phyloP scores from a whole-genome alignment of 139 green algal species.

The Desmodesmus armatus region DNA sequence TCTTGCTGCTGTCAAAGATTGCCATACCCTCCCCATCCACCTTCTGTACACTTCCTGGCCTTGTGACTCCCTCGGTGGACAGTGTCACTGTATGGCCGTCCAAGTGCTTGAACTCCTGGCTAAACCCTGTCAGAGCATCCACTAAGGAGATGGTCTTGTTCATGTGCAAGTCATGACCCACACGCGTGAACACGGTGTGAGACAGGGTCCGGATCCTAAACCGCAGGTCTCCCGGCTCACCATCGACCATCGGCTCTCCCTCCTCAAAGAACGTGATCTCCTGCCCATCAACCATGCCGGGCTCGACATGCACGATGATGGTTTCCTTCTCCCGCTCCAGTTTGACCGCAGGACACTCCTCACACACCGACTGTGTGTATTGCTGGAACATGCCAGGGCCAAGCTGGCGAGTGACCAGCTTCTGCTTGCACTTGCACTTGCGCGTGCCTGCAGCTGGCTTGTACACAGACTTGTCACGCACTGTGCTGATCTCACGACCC shows the following conservation, averaged over 20 bases:
- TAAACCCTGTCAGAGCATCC: constrained; percentile 92
- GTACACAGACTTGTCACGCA: constrained; percentile 94
- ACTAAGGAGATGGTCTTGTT: constrained; percentile 84
- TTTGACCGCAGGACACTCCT: constrained; percentile 94
- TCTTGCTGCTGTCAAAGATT: constrained; percentile 39
- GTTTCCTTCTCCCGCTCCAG: constrained; percentile 80
- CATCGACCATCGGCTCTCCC: constrained; percentile 93
- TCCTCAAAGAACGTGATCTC: constrained; percentile 97
- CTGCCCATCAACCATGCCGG: constrained; percentile 87
- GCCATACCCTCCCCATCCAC: constrained; percentile 68
- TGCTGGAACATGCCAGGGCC: constrained; percentile 99
- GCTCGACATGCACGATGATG: constrained; percentile 93
- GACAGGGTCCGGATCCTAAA: constrained; percentile 59
- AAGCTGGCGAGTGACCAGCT: constrained; percentile 95
- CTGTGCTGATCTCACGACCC: constrained; percentile 83
- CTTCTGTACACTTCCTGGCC: constrained; percentile 56
- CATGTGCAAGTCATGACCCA: constrained; percentile 75
- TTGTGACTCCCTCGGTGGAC: constrained; percentile 50
- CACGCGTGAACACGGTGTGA: constrained; percentile 72
- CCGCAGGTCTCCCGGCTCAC: constrained; percentile 95
- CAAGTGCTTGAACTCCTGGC: constrained; percentile 85
- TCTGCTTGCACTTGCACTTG: constrained; percentile 97
- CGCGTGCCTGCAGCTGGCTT: constrained; percentile 88
- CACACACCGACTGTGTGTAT: constrained; percentile 90
- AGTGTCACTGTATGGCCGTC: constrained; percentile 88